Conservation (phyloP, 192 early-diverging fungal genomes). For the Linnemannia hyalina region DNA sequence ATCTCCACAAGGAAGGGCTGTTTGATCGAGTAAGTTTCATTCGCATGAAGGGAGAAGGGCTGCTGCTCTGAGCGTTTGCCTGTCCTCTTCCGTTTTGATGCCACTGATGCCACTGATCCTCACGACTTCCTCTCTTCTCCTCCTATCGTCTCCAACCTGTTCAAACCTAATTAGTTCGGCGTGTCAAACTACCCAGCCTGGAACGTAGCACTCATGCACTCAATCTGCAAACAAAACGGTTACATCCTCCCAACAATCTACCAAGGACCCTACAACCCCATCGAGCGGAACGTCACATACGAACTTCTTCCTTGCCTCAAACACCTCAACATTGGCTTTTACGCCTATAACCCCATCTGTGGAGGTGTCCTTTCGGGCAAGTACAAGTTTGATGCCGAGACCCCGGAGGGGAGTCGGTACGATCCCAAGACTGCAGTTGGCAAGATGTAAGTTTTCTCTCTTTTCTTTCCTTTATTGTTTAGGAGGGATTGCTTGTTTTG, state of each 20-base stretch:
- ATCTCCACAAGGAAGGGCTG: conserved; percentile 64
- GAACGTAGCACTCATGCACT: conserved; percentile 34
- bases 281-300: conserved; percentile 27
- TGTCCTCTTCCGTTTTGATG: neutral
- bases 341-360: conserved; percentile 71
- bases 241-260: conserved; percentile 50
- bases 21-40: conserved; percentile 58
- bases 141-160: neutral
- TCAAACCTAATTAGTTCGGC: conserved; percentile 20
- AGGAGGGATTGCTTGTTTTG: neutral
- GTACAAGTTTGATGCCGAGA: conserved; percentile 10
- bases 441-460: conserved; percentile 13
- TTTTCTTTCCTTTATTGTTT: too few relatives aligned
- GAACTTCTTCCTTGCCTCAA: conserved; percentile 72
- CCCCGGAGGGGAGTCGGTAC: conserved; percentile 12
- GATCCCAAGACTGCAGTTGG: conserved; percentile 1
- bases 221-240: conserved; percentile 35
- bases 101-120: neutral
- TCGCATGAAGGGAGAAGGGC: neutral
- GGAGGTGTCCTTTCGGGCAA: conserved; percentile 32
- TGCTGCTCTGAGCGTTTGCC: neutral
- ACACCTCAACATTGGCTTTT: conserved; percentile 67
- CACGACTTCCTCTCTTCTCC: neutral
- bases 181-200: conserved; percentile 37
- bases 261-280: conserved; percentile 42